Evolutionary conservation across 352 stramenopile species (phyloP), one percentile per base, ranked within the genome.

Genomic region (Globisporangium uncinulatum): DNA sequence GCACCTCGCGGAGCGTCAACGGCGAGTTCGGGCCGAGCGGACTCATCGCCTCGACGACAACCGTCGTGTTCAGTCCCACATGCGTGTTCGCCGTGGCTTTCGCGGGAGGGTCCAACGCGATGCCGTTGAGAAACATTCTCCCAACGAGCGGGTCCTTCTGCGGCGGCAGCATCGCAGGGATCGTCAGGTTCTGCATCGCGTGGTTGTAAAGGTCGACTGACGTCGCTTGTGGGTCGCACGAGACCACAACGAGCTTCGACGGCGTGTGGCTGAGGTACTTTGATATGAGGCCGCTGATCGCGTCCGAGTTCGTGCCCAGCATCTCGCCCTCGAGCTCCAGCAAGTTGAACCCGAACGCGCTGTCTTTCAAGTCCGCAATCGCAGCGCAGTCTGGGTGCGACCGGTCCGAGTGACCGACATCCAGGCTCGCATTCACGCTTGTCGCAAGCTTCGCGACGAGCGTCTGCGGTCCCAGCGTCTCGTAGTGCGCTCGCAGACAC

Each of bases 271-370:
- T 87, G 1, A 92, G 57, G 49, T 88, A 92, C 45, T 89, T 86
- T 24, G 79, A 80, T 54, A 92, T 89, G n/a, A 92, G 62, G 29
- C 57, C 68, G 48, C 76, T 90, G 62, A 92, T 87, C 0, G 79
- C 74, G n/a, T 69, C 64, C n/a, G 67, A 64, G 51, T 90, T 82
- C 0, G 54, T 74, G 4, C 67, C 67, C 21, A 90, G 56, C 77
- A 92, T 92, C 45, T 86, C 65, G 9, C 83, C 83, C 19, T 76
- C 51, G 17, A 92, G 61, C 34, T 86, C 71, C 54, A 92, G 62
- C 31, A 92, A 46, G 55, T 92, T 92, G 54, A 89, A 92, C 11
- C 82, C 82, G 34, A 63, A 49, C 3, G 50, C 57, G 56, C 78
- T 79, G 54, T 78, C 56, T 17, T 31, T 69, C 14, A 43, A 36